These are phyloP conservation scores for Xylaria nigripes DNA, from an alignment of 495 filamentous ascomycete genomes.

Conservation along the genomic window DNA sequence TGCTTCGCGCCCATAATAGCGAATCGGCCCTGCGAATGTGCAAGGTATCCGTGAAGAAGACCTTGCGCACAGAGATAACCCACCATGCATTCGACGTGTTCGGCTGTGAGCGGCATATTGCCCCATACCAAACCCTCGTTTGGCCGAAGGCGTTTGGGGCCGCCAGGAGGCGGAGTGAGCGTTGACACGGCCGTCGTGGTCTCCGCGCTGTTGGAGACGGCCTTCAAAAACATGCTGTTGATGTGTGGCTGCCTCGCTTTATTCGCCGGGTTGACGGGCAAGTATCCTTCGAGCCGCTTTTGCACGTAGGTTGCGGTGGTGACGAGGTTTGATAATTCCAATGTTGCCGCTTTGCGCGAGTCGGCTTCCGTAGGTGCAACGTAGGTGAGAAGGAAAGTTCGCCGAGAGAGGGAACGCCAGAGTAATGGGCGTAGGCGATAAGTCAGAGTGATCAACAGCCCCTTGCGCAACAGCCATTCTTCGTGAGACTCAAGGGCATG, in stretches of 20 bases:
- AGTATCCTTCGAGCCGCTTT: slow-evolving; percentile 43
- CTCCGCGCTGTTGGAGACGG: slow-evolving; percentile 31
- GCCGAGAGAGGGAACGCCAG: slow-evolving; percentile 75
- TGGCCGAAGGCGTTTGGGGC: slow-evolving; percentile 38
- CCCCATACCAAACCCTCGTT: slow-evolving; percentile 43
- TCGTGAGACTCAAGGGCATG: slow-evolving; percentile 47
- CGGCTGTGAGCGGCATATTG: slow-evolving; percentile 47
- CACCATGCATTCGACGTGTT: slow-evolving; percentile 69
- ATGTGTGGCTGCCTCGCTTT: slow-evolving; percentile 16
- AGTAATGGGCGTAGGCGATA: slow-evolving; percentile 71
- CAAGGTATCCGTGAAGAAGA: slow-evolving; percentile 80
- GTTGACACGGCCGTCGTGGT: slow-evolving; percentile 18
- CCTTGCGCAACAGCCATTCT: slow-evolving; percentile 68
- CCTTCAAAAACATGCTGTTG: slow-evolving; percentile 35
- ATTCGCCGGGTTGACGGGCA: slow-evolving; percentile 23
- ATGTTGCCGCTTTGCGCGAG: slow-evolving; percentile 46
- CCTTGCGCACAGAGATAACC: slow-evolving; percentile 72
- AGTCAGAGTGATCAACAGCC: slow-evolving; percentile 59
- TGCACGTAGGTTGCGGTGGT: slow-evolving; percentile 43
- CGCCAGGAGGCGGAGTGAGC: slow-evolving; percentile 38
- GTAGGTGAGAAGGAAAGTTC: slow-evolving; percentile 53
- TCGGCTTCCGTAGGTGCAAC: slow-evolving; percentile 48
- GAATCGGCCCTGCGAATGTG: slow-evolving; percentile 64
- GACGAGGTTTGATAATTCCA: slow-evolving; percentile 49
- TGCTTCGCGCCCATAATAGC: slow-evolving; percentile 73